phyloP scores from a whole-genome alignment of 2,329 filamentous ascomycete species.

The Fusarium mangiferae region DNA sequence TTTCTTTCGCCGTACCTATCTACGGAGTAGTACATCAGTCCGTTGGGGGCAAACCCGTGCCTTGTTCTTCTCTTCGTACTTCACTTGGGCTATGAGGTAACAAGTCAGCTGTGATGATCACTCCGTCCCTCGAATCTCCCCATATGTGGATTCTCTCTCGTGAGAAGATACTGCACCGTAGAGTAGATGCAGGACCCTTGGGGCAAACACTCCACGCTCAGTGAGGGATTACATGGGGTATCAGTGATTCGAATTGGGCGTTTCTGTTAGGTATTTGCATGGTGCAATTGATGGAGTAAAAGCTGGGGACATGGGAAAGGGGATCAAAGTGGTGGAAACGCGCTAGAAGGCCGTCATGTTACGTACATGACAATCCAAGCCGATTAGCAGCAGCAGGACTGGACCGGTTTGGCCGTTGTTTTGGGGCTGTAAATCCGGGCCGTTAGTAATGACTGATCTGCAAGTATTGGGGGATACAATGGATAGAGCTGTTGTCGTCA shows the following conservation, averaged over 20 bases:
- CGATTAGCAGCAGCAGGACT: neutral
- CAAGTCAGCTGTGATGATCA: constrained; percentile 1
- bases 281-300: constrained; percentile 31
- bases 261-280: constrained; percentile 26
- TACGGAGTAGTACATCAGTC: neutral
- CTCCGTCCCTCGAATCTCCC: constrained; percentile 3
- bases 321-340: constrained; percentile 9
- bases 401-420: constrained; percentile 28
- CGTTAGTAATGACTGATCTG: constrained; percentile 26
- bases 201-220: neutral
- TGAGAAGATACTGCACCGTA: neutral
- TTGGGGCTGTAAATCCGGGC: constrained; percentile 30
- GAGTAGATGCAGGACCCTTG: neutral
- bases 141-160: neutral
- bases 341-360: constrained; percentile 38
- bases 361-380: constrained; percentile 28
- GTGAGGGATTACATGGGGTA: neutral
- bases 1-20: neutral
- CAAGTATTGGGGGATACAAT: neutral
- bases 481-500: neutral
- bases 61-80: constrained; percentile 3
- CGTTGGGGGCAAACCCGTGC: constrained; percentile 25
- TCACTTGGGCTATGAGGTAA: neutral
- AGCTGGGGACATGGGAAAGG: constrained; percentile 18
- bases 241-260: neutral